These are phyloP conservation scores for Candida corydali DNA, from an alignment of 805 yeast genomes.

Conservation along the genomic window DNA sequence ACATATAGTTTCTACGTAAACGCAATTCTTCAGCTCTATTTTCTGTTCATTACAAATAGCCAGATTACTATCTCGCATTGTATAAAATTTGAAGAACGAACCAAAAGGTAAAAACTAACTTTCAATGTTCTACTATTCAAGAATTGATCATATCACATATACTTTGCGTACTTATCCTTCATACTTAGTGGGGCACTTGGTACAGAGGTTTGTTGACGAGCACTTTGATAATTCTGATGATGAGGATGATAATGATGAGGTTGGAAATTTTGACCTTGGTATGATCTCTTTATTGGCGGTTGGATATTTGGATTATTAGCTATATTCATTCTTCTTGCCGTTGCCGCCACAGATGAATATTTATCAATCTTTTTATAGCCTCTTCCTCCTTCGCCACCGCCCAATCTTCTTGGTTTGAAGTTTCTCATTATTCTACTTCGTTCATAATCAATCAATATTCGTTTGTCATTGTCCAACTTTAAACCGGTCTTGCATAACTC, in stretches of 20 bases:
- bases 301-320: constrained; percentile 11
- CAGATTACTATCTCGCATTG: no score
- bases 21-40: no score
- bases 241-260: constrained; percentile 29
- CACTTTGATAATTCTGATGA: background rate
- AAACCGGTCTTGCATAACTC: constrained; percentile 48
- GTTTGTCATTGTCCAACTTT: constrained; percentile 40
- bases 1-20: no score
- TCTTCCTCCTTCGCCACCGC: constrained; percentile 93
- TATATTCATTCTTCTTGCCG: constrained; percentile 22
- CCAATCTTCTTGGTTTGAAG: constrained; percentile 74
- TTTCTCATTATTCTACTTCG: constrained; percentile 60
- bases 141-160: constrained; percentile 9
- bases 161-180: constrained; percentile 21
- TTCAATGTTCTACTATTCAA: constrained; percentile 9
- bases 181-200: constrained; percentile 6
- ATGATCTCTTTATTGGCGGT: constrained; percentile 9
- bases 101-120: no score
- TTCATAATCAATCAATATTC: constrained; percentile 67
- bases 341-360: constrained; percentile 31
- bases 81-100: no score
- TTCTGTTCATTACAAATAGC: no score
- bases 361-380: constrained; percentile 44
- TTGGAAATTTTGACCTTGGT: constrained; percentile 11
- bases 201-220: background rate